These are phyloP conservation scores for Phaeosphaeria sp. DNA, from an alignment of 2,329 filamentous ascomycete genomes.

Conservation along the genomic window DNA sequence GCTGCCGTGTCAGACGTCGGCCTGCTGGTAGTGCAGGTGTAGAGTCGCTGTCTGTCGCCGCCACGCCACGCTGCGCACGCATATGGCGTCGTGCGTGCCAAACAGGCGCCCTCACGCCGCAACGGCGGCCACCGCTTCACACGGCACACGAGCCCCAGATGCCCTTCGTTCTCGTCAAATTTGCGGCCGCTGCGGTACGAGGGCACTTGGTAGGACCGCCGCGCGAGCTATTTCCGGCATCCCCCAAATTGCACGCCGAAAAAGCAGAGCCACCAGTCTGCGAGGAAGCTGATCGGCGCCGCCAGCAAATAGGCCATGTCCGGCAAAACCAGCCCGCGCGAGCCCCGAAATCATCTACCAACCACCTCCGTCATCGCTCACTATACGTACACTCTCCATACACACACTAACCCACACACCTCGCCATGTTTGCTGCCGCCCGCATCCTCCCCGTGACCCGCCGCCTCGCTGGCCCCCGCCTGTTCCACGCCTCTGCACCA, in stretches of 20 bases:
- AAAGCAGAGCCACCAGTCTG: not conserved
- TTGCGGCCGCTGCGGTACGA: not conserved
- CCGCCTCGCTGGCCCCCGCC: slow-evolving; percentile 27
- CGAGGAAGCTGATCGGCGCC: slow-evolving; percentile 1
- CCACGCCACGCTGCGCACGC: not conserved
- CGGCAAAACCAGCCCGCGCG: slow-evolving; percentile 3
- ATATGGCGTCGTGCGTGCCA: not conserved
- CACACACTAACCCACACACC: slow-evolving; percentile 10
- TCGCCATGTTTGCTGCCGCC: slow-evolving; percentile 35
- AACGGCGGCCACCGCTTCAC: not conserved
- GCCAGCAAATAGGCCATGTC: not conserved
- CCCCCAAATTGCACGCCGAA: not conserved
- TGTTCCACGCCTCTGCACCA: slow-evolving; percentile 70
- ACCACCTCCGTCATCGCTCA: slow-evolving; percentile 10
- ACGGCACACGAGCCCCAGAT: not conserved
- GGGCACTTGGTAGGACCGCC: not conserved
- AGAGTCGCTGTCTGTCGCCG: not conserved
- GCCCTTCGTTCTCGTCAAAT: slow-evolving; percentile 1
- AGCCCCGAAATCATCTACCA: slow-evolving; percentile 1
- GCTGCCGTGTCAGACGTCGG: not conserved
- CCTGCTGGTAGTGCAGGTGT: too few relatives aligned
- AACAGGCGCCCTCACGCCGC: not conserved
- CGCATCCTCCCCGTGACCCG: slow-evolving; percentile 34
- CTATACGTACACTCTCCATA: slow-evolving; percentile 6
- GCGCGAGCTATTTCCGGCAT: slow-evolving; percentile 5